Evolutionary conservation across 192 early-diverging fungal species (phyloP).

Genomic region (Umbelopsis sp.): DNA sequence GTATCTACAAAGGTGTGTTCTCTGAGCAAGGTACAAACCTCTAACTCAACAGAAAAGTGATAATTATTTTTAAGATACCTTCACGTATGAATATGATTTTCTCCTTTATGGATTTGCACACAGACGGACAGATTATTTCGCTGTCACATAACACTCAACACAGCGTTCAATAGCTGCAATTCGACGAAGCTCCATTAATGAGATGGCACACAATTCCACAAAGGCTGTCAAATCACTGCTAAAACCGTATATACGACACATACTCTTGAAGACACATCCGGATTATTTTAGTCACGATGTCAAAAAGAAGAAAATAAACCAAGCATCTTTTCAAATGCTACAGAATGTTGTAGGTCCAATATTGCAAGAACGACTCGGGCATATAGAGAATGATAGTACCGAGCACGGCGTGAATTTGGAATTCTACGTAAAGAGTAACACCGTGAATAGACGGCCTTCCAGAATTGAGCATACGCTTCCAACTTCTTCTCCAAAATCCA

Average conservation of each 20-base stretch:
- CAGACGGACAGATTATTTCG: too few relatives aligned
- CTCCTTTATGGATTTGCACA: too few relatives aligned
- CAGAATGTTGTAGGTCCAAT: neutral
- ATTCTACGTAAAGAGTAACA: neutral
- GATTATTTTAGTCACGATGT: neutral
- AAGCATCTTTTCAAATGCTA: neutral
- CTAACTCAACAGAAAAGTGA: too few relatives aligned
- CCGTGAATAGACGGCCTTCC: neutral
- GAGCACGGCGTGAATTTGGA: neutral
- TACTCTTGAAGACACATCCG: slow-evolving; percentile 13
- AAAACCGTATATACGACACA: neutral
- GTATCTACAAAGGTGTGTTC: too few relatives aligned
- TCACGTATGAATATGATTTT: too few relatives aligned
- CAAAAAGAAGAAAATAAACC: slow-evolving; percentile 3
- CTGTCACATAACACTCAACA: too few relatives aligned
- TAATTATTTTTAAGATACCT: too few relatives aligned
- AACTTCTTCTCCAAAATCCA: neutral
- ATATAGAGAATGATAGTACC: neutral
- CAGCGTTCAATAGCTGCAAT: neutral
- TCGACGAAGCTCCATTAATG: neutral
- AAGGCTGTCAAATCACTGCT: neutral
- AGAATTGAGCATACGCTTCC: neutral
- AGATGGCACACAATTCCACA: neutral
- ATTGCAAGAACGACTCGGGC: neutral
- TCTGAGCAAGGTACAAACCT: too few relatives aligned